Evolutionary conservation across 768 basidiomycete genomes (phyloP), one percentile per base, ranked within the genome.

Genomic region (Boletus eberwhitei): DNA sequence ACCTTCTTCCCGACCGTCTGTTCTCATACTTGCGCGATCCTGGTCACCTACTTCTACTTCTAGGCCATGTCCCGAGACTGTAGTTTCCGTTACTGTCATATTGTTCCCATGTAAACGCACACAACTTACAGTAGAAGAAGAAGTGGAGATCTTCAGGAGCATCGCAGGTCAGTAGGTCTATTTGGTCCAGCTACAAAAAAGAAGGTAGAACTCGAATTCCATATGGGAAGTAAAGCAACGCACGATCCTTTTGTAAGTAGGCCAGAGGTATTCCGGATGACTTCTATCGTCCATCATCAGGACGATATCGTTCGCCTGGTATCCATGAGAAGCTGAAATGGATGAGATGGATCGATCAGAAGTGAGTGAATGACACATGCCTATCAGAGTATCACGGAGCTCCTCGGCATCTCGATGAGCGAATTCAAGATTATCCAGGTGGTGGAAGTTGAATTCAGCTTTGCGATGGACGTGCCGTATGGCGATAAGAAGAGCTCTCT

Each of bases 101-200:
- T 5, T 16, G 36, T 29, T 29, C 14, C 16, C 5, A n/a, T 14
- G 5, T 21, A 5, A 34, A 32, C 2, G 1, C 14, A 14, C 21
- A 16, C 2, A 16, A 31, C 77, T 36, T 57, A 84, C 83, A 85
- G 39, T 82, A 81, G 59, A 85, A 82, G 49, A 82, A 75, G 57
- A 80, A 78, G 3, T 68, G 74, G 50, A 81, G 81, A 1, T 77
- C 75, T 2, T 75, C 67, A 14, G 69, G 59, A 4, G 77, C 75
- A 32, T 72, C 75, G 4, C 64, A 55, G 0, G 79, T 77, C 7
- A 85, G 65, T 5, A 66, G 67, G 6, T 71, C 58, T 29, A 84
- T 79, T 37, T 77, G 74, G 4, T 54, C 60, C 13, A 80, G 48
- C 81, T 64, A 36, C 12, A n/a, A 43, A 9, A 41, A 37, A 13